Conservation (phyloP, 495 filamentous ascomycete genomes). For the Neurospora discreta region DNA sequence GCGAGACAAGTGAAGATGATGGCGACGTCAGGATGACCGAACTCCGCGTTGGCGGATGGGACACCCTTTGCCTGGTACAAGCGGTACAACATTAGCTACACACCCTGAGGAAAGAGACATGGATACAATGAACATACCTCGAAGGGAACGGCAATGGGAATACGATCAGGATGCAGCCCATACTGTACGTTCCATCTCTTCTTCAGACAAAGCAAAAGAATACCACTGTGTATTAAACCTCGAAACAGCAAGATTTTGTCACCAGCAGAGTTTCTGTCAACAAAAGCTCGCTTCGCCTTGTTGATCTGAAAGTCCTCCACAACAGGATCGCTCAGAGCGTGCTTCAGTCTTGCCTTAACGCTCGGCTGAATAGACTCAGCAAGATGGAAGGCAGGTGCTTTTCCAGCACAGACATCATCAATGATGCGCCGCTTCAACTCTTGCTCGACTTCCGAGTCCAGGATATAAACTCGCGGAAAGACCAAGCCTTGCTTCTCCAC, state of each 20-base stretch:
- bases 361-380: not conserved
- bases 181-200: conserved; percentile 38
- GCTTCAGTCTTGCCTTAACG: not conserved
- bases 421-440: not conserved
- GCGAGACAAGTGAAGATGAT: conserved; percentile 42
- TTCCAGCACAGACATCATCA: not conserved
- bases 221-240: conserved; percentile 29
- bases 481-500: not conserved
- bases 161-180: conserved; percentile 26
- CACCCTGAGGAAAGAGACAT: not conserved
- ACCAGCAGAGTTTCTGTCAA: not conserved
- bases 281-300: not conserved
- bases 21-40: conserved; percentile 44
- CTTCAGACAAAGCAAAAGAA: conserved; percentile 30
- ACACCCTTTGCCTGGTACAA: conserved; percentile 3
- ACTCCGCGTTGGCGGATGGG: conserved; percentile 1
- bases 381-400: not conserved
- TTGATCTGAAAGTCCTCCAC: not conserved
- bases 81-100: not conserved
- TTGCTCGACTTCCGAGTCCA: not conserved
- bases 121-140: not conserved
- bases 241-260: conserved; percentile 18
- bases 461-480: not conserved
- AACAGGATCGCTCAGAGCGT: not conserved
- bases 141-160: conserved; percentile 30